Percentiles rank a stretch among this genome's conserved stretches.
Conservation (phyloP, 345 rosid species). For the Excoecaria agallocha region DNA sequence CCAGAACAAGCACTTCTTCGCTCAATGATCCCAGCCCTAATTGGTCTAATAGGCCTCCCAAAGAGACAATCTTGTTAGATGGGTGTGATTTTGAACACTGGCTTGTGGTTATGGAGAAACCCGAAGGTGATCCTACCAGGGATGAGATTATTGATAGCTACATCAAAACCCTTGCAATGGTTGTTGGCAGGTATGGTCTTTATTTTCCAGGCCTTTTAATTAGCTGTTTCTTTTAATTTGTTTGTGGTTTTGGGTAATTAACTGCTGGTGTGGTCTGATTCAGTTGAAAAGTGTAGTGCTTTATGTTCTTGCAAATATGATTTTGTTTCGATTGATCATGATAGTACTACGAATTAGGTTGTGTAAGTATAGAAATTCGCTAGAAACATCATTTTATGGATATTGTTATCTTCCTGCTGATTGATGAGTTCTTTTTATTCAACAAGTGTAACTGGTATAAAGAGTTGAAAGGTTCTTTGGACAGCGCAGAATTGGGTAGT, state of each 20-base stretch:
- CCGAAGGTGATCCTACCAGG: conserved; percentile 61
- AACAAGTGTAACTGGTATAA: too few species aligned
- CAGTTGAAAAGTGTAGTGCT: neutral
- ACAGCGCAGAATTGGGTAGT: too few species aligned
- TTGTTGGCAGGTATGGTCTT: conserved; percentile 63
- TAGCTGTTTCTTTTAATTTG: neutral
- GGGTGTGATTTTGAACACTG: conserved; percentile 95
- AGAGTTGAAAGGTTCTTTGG: too few species aligned
- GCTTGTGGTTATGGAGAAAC: conserved; percentile 82
- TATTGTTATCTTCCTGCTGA: too few species aligned
- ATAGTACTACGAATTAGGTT: neutral
- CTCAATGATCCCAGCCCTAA: conserved; percentile 73
- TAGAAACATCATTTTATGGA: too few species aligned
- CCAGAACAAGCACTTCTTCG: conserved; percentile 56
- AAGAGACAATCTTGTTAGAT: conserved; percentile 87
- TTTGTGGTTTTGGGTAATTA: neutral
- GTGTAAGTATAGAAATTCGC: too few species aligned
- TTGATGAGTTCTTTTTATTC: too few species aligned
- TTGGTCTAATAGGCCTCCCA: conserved; percentile 90
- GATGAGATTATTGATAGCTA: conserved; percentile 81
- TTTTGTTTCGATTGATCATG: neutral
- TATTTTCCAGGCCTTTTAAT: neutral
- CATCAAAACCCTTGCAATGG: conserved; percentile 63
- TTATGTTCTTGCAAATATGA: neutral
- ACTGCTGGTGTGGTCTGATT: neutral